phyloP scores from a whole-genome alignment of 2,329 filamentous ascomycete species.

The Neonectria magnoliae region DNA sequence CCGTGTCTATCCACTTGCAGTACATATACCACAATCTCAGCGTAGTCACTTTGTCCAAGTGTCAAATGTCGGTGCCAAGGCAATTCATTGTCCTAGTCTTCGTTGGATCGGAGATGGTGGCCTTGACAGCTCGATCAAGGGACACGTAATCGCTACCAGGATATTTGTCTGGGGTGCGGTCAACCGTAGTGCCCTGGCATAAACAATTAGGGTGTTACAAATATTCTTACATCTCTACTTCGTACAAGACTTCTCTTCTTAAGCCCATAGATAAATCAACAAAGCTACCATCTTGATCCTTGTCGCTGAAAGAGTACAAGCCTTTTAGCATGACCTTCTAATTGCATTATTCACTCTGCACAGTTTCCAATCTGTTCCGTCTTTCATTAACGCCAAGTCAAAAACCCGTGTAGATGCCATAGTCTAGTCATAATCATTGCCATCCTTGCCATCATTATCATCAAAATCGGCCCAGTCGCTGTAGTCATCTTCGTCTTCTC shows the following conservation, averaged over 20 bases:
- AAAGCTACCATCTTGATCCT: background rate
- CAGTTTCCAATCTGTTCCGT: background rate
- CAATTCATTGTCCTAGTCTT: background rate
- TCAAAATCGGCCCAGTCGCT: background rate
- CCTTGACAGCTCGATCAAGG: background rate
- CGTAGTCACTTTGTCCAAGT: no score
- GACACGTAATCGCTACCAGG: no score
- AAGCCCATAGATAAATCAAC: background rate
- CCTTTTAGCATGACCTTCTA: no score
- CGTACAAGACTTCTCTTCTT: background rate
- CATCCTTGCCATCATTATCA: background rate
- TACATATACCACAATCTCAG: no score
- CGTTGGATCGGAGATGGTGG: background rate
- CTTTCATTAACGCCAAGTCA: background rate
- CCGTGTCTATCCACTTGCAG: no score
- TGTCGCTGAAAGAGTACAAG: background rate
- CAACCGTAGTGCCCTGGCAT: background rate
- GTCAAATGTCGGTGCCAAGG: background rate
- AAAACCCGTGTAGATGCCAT: background rate
- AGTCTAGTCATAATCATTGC: background rate
- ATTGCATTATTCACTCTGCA: background rate
- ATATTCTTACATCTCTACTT: background rate
- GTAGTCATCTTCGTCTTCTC: background rate
- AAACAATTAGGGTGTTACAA: background rate
- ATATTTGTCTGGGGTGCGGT: background rate